Conservation (phyloP, 169 alveolate genomes). For the Cryptosporidium meleagridis region DNA sequence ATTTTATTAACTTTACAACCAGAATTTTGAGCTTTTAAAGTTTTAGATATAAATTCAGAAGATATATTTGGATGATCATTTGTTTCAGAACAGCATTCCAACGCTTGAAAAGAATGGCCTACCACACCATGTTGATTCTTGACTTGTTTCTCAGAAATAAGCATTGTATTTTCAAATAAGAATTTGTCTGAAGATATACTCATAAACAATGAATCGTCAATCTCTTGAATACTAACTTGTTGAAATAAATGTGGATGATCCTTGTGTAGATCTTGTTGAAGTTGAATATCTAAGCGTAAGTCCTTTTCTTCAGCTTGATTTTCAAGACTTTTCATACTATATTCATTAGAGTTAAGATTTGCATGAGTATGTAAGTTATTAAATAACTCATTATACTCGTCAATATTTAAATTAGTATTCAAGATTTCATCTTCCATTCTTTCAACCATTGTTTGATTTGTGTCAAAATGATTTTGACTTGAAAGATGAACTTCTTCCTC, state of each 20-base stretch:
- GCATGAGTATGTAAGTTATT: neutral
- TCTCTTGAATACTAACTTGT: neutral
- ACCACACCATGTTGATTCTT: neutral
- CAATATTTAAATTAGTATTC: slow-evolving; percentile 10
- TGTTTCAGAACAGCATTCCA: neutral
- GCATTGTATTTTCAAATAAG: neutral
- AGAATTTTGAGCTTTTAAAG: neutral
- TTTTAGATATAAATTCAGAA: neutral
- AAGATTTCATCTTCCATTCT: slow-evolving; percentile 7
- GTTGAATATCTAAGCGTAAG: neutral
- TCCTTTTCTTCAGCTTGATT: neutral
- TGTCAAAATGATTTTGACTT: neutral
- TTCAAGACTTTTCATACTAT: neutral
- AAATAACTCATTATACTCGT: slow-evolving; percentile 8
- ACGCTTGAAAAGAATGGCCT: neutral
- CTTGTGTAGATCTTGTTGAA: neutral
- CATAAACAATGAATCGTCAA: neutral
- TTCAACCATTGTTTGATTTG: slow-evolving; percentile 4
- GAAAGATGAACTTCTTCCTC: neutral
- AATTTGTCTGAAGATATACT: neutral
- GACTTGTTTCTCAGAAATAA: neutral
- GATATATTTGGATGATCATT: neutral
- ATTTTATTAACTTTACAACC: neutral
- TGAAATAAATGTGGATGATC: neutral
- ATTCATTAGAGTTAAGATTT: neutral